phyloP scores from a whole-genome alignment of 495 filamentous ascomycete genomes.

The Clohesyomyces aquaticus region DNA sequence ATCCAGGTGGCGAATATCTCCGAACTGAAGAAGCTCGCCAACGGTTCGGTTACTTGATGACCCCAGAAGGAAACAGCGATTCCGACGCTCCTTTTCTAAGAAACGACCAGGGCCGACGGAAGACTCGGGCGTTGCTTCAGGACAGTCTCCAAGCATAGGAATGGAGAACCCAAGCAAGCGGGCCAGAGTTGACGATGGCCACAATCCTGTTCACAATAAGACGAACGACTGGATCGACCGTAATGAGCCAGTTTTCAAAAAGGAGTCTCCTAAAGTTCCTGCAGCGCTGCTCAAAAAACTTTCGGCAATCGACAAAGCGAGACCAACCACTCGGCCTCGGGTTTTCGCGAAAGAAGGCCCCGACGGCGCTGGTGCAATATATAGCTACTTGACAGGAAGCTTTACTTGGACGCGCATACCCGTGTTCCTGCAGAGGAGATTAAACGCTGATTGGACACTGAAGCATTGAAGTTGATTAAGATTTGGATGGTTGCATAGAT shows the following conservation, averaged over 20 bases:
- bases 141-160: not conserved
- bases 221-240: slow-evolving; percentile 3
- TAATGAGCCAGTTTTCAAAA: slow-evolving; percentile 6
- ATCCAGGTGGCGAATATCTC: not conserved
- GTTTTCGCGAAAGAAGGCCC: not conserved
- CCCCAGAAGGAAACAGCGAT: not conserved
- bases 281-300: slow-evolving; percentile 3
- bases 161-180: not conserved
- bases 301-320: not conserved
- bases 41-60: not conserved
- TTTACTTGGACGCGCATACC: not conserved
- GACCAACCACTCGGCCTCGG: not conserved
- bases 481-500: not conserved
- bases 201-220: not conserved
- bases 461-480: not conserved
- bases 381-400: not conserved
- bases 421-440: not conserved
- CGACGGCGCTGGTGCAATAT: not conserved
- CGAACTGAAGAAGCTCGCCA: not conserved
- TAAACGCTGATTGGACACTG: not conserved
- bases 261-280: not conserved
- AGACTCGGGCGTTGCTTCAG: no score
- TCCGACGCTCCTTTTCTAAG: not conserved
- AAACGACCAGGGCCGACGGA: not conserved
- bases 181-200: not conserved